These are phyloP conservation scores for Trichoderma erinaceum DNA, from an alignment of 495 filamentous ascomycete species.

Conservation along the genomic window DNA sequence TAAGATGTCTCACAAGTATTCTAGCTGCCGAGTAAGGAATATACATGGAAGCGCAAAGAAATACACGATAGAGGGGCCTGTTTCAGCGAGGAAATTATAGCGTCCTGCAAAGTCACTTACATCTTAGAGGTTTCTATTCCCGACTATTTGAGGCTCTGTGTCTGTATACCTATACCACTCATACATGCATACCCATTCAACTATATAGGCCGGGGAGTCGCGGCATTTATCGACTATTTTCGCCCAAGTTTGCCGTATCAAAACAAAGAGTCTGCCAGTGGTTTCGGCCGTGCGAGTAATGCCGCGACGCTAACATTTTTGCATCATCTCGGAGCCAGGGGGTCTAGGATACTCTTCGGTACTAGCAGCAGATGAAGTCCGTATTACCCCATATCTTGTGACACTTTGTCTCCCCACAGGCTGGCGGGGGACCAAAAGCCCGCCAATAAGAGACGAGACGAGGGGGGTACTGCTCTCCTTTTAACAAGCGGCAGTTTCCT, in stretches of 20 bases:
- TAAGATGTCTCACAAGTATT: too few relatives aligned
- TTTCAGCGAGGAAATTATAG: not conserved
- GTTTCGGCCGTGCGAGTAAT: not conserved
- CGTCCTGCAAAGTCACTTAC: not conserved
- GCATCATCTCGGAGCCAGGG: constrained; percentile 3
- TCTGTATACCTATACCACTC: not conserved
- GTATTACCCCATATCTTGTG: not conserved
- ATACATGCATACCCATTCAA: not conserved
- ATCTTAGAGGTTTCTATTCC: not conserved
- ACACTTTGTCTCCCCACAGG: constrained; percentile 3
- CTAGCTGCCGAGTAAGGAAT: not conserved
- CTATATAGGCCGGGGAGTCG: constrained; percentile 2
- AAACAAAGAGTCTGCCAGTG: not conserved
- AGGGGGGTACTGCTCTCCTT: not conserved
- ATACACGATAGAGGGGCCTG: not conserved
- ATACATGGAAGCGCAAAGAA: not conserved
- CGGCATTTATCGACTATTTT: not conserved
- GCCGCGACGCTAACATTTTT: constrained; percentile 4
- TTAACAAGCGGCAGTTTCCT: not conserved
- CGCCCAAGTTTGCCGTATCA: not conserved
- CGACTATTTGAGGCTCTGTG: not conserved
- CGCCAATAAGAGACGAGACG: not conserved
- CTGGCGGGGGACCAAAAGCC: not conserved
- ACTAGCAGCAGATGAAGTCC: not conserved
- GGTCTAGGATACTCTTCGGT: not conserved